Conservation (phyloP, 2,329 filamentous ascomycete species). For the Sporothrix variecibatus region DNA sequence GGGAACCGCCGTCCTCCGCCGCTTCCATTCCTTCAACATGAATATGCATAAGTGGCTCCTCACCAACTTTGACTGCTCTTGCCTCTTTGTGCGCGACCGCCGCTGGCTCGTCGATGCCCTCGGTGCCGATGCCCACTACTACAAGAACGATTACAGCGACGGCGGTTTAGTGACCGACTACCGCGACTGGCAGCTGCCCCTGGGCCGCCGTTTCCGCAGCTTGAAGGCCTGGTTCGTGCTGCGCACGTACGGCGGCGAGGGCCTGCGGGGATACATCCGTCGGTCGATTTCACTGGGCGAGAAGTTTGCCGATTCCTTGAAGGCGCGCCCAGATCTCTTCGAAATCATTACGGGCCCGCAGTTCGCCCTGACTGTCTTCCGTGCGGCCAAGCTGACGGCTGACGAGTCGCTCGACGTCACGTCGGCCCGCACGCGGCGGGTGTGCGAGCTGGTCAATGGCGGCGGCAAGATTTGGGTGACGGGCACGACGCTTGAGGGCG, state of each 20-base stretch:
- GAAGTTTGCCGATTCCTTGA: constrained; percentile 64
- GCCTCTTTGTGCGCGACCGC: constrained; percentile 76
- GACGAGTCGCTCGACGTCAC: constrained; percentile 37
- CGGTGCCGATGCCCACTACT: constrained; percentile 68
- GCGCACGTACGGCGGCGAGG: constrained; percentile 71
- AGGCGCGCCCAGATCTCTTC: constrained; percentile 59
- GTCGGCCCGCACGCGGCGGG: constrained; percentile 65
- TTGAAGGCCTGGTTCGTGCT: constrained; percentile 97
- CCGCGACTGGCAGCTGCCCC: constrained; percentile 94
- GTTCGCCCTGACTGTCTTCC: constrained; percentile 79
- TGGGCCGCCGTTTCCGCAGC: constrained; percentile 83
- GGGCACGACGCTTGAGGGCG: constrained; percentile 68
- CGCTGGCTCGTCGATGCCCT: constrained; percentile 77
- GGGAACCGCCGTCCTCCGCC: constrained; percentile 57
- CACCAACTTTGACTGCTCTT: constrained; percentile 85
- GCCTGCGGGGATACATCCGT: constrained; percentile 72
- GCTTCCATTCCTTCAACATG: constrained; percentile 87
- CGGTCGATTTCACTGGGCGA: constrained; percentile 70
- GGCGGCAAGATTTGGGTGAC: constrained; percentile 82
- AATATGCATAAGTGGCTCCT: constrained; percentile 99
- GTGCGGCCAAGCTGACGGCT: constrained; percentile 51
- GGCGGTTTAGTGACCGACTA: constrained; percentile 88
- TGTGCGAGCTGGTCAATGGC: constrained; percentile 74
- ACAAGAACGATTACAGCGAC: constrained; percentile 75
- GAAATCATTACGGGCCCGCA: constrained; percentile 70